phyloP scores from a whole-genome alignment of 164 flowering plant genomes.

The Magnolia changhungtana region DNA sequence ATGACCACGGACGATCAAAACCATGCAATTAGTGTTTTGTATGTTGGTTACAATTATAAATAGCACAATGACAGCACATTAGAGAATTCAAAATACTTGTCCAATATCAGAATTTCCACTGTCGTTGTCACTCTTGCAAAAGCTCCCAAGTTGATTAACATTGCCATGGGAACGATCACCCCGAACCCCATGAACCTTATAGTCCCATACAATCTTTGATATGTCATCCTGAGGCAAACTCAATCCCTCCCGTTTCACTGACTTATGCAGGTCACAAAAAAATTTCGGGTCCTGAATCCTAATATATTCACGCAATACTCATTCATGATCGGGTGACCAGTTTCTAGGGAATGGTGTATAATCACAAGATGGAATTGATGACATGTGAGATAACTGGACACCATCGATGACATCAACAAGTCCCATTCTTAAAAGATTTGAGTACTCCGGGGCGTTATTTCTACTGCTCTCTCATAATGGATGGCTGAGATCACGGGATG shows the following conservation, averaged over 20 bases:
- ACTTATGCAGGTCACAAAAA: constrained; percentile 64
- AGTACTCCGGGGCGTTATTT: constrained; percentile 76
- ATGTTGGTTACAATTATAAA: neutral
- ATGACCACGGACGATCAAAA: neutral
- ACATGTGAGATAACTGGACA: constrained; percentile 88
- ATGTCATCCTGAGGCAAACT: constrained; percentile 76
- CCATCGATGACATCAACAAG: constrained; percentile 85
- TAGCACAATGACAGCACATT: neutral
- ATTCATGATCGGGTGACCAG: constrained; percentile 91
- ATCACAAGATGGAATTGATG: constrained; percentile 88
- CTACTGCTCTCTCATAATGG: constrained; percentile 68
- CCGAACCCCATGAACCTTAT: constrained; percentile 60
- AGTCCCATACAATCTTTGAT: constrained; percentile 73
- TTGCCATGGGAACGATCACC: constrained; percentile 24
- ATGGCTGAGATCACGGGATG: constrained; percentile 77
- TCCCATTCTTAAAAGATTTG: constrained; percentile 93
- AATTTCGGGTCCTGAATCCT: constrained; percentile 70
- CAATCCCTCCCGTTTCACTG: constrained; percentile 59
- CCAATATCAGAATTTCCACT: neutral
- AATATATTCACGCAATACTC: constrained; percentile 65
- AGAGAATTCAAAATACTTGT: neutral
- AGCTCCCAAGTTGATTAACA: constrained; percentile 10
- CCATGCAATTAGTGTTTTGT: neutral
- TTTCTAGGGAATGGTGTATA: constrained; percentile 86
- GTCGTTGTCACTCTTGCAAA: neutral